Base-by-base conservation (phyloP, 2,329 filamentous ascomycete species). In the Grosmannia penicillata region DNA sequence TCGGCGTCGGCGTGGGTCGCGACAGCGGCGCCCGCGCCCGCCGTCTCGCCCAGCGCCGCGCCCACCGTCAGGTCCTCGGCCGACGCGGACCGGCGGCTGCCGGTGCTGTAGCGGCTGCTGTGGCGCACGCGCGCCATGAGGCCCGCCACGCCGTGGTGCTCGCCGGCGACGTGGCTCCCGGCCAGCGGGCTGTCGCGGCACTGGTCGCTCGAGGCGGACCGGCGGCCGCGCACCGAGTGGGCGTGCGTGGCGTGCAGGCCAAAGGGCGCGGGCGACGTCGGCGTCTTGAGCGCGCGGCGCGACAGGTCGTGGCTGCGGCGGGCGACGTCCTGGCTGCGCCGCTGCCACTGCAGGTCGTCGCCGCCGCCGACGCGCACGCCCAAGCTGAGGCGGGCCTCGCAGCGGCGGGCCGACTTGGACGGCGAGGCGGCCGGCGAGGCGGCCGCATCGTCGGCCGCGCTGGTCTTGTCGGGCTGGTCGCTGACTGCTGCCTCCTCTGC, bases 341-440 rank as follows among this genome's bases (percentile, higher is more conserved):
- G 40, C 3, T 37, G 40, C 39, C 36, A 32, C 15, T 56, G 51
- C 28, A 48, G 55, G 6, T 58, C 58, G 33, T 70, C 68, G 19
- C 64, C 60, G 13, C 68, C 68, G 2, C 70, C 70, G 7, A 72
- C 49, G 17, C 68, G 62, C 41, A 73, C 52, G 2, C 62, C 61
- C 3, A 61, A 49, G 5, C 39, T 39, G 21, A 39, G 21, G 4
- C 42, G 42, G 45, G 14, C 49, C 47, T 46, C 22, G 52, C 42
- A 19, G 45, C 44, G 19, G 8, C 33, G 32, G 10, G 30, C 18
- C 18, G 17, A 3, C 8, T 31, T 31, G 18, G 29, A n/a, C n/a
- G n/a, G n/a, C n/a, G n/a, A n/a, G n/a, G n/a, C n/a, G n/a, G n/a
- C n/a, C n/a, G n/a, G n/a, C n/a, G n/a, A n/a, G n/a, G n/a, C n/a